Conservation (phyloP, 345 rosid species). For the Passiflora organensis region DNA sequence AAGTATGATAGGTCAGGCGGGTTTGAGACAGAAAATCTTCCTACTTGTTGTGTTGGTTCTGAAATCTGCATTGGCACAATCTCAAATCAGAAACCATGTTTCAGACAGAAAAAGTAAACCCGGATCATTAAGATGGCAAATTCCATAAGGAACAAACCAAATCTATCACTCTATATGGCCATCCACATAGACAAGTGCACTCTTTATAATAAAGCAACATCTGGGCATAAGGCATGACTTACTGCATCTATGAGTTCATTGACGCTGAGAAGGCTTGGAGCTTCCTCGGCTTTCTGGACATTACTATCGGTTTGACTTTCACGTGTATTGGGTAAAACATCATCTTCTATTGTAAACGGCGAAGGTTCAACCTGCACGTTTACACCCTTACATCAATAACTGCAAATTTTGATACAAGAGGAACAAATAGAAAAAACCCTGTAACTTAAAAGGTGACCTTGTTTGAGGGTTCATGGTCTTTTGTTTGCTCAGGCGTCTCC, state of each 20-base stretch:
- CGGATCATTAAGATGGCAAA: background rate
- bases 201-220: too few species aligned
- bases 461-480: slow-evolving; percentile 25
- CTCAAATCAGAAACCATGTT: background rate
- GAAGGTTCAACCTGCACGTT: slow-evolving; percentile 42
- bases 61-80: slow-evolving; percentile 34
- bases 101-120: background rate
- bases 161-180: background rate
- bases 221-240: slow-evolving; percentile 19
- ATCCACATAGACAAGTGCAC: too few species aligned
- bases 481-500: slow-evolving; percentile 36
- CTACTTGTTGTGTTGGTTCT: slow-evolving; percentile 56
- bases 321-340: slow-evolving; percentile 22
- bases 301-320: slow-evolving; percentile 37
- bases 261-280: slow-evolving; percentile 43
- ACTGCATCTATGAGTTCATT: slow-evolving; percentile 57
- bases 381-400: background rate
- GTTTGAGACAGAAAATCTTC: slow-evolving; percentile 48
- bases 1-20: slow-evolving; percentile 54
- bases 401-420: background rate
- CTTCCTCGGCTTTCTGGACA: slow-evolving; percentile 21
- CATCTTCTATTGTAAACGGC: slow-evolving; percentile 32
- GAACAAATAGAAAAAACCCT: background rate
- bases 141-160: background rate
- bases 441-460: slow-evolving; percentile 22